Conservation (phyloP, 306 rosid species). For the Sphenostylis stenocarpa region DNA sequence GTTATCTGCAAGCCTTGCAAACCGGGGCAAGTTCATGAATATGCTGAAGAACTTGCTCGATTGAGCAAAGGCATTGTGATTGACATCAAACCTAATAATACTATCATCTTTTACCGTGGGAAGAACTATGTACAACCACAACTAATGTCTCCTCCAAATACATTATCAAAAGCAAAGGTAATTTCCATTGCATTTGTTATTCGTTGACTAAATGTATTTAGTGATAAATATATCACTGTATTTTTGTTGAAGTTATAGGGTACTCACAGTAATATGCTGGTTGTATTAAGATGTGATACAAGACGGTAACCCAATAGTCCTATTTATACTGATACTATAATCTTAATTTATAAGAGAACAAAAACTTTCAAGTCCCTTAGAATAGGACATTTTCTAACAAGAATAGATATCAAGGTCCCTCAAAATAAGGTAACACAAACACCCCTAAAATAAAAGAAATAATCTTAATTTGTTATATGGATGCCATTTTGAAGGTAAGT, state of each 20-base stretch:
- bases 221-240: neutral
- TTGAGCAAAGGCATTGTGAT: constrained; percentile 91
- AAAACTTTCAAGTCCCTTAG: neutral
- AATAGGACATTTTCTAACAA: neutral
- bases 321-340: constrained; percentile 3
- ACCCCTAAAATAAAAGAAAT: neutral
- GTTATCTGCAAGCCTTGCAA: constrained; percentile 88
- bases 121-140: constrained; percentile 86
- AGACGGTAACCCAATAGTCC: neutral
- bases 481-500: neutral
- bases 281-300: neutral
- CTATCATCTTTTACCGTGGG: constrained; percentile 73
- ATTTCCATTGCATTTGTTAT: constrained; percentile 23
- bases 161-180: constrained; percentile 87
- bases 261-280: neutral
- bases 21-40: constrained; percentile 78
- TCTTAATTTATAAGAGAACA: neutral
- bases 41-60: constrained; percentile 80
- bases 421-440: neutral
- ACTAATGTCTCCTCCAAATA: constrained; percentile 80
- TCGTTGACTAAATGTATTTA: constrained; percentile 4
- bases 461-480: neutral
- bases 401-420: neutral
- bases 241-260: neutral
- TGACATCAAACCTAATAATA: constrained; percentile 69